Evolutionary conservation across 1,284 basidiomycete species (phyloP).

Genomic region (Pyrrhoderma lamaoense): DNA sequence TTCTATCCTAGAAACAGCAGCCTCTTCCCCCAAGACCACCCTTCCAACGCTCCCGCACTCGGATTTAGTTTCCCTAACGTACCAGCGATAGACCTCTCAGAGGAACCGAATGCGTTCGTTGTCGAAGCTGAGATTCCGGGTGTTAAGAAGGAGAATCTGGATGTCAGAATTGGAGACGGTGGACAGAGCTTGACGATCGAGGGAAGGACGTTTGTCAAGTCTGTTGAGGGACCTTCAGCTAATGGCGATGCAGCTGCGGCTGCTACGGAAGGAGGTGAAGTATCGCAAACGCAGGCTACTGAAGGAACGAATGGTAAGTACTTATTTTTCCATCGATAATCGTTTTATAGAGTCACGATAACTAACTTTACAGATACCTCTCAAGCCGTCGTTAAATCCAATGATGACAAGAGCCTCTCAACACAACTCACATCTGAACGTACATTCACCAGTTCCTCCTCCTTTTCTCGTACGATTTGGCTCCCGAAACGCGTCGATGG

Average conservation of each 20-base stretch:
- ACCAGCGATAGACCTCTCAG: constrained; percentile 59
- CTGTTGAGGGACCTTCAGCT: not conserved
- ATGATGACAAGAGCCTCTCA: constrained; percentile 30
- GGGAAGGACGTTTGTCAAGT: constrained; percentile 42
- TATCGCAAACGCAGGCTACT: not conserved
- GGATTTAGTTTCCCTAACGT: constrained; percentile 25
- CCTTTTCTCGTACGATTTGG: constrained; percentile 63
- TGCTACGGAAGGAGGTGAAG: constrained; percentile 4
- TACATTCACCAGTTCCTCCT: constrained; percentile 43
- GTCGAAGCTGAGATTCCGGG: constrained; percentile 74
- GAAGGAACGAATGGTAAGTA: not conserved
- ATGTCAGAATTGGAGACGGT: constrained; percentile 60
- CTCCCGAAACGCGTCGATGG: constrained; percentile 57
- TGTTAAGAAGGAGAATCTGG: constrained; percentile 69
- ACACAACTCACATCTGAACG: constrained; percentile 53
- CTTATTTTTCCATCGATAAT: not conserved
- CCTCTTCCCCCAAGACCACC: constrained; percentile 40
- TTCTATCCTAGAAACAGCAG: constrained; percentile 17
- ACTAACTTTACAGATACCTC: constrained; percentile 17
- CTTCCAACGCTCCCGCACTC: constrained; percentile 35
- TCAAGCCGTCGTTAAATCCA: constrained; percentile 28
- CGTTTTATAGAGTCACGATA: not conserved
- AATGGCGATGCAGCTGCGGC: not conserved
- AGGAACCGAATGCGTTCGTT: constrained; percentile 57
- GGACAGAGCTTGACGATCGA: constrained; percentile 67